Evolutionary conservation across 2,329 filamentous ascomycete species (phyloP).

Genomic region (Cordyceps militaris): DNA sequence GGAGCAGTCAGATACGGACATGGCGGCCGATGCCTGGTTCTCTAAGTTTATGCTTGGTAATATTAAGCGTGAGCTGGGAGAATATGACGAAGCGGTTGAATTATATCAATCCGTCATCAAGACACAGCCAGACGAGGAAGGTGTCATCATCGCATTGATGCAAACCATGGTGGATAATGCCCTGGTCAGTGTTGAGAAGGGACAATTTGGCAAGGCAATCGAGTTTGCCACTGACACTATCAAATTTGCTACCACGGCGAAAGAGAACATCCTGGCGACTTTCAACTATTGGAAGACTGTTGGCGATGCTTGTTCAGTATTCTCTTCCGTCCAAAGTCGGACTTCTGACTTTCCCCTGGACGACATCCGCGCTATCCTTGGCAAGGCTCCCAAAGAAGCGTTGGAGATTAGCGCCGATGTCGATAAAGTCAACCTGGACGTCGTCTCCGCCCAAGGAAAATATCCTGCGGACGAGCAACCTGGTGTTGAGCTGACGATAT

Average conservation of each 20-base stretch:
- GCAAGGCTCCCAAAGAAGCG: conserved; percentile 41
- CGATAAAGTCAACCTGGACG: conserved; percentile 52
- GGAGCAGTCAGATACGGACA: conserved; percentile 43
- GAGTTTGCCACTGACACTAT: conserved; percentile 65
- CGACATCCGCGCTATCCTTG: conserved; percentile 52
- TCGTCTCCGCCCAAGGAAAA: conserved; percentile 37
- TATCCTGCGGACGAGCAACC: conserved; percentile 41
- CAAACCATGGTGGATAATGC: conserved; percentile 83
- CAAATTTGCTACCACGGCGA: conserved; percentile 56
- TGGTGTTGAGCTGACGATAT: conserved; percentile 47
- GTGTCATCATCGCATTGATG: conserved; percentile 78
- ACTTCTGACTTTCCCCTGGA: conserved; percentile 54
- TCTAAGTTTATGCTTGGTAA: conserved; percentile 96
- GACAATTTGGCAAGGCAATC: conserved; percentile 77
- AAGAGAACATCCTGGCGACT: conserved; percentile 54
- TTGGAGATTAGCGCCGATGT: conserved; percentile 60
- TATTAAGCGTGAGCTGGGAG: conserved; percentile 84
- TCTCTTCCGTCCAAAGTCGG: conserved; percentile 68
- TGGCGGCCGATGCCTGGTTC: conserved; percentile 74
- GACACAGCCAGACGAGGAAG: conserved; percentile 66
- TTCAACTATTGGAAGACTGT: conserved; percentile 96
- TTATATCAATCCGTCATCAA: conserved; percentile 69
- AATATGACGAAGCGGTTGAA: conserved; percentile 73
- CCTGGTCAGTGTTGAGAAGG: conserved; percentile 68
- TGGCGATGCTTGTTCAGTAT: conserved; percentile 80